phyloP scores from a whole-genome alignment of 108 stramenopile genomes.

The Discostella stelligeroides region DNA sequence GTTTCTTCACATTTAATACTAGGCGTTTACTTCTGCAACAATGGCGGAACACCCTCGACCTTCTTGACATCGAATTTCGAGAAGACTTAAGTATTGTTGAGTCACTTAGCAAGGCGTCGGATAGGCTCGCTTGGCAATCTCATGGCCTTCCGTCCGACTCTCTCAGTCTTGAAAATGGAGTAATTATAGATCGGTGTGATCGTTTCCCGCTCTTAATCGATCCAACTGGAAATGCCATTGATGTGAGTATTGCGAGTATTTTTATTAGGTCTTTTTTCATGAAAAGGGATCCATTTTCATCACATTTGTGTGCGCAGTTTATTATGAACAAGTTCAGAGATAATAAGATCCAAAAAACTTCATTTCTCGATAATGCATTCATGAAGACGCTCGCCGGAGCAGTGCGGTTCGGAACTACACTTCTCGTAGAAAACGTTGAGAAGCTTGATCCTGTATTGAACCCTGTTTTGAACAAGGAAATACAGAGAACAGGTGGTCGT shows the following conservation, averaged over 20 bases:
- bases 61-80: slow-evolving; percentile 87
- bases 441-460: slow-evolving; percentile 95
- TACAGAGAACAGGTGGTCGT: slow-evolving; percentile 95
- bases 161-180: slow-evolving; percentile 95
- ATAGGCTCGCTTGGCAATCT: slow-evolving; percentile 89
- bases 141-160: slow-evolving; percentile 92
- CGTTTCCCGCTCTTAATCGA: slow-evolving; percentile 98
- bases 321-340: slow-evolving; percentile 85
- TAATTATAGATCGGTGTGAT: slow-evolving; percentile 87
- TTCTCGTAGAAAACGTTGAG: slow-evolving; percentile 96
- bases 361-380: slow-evolving; percentile 97
- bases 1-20: slow-evolving; percentile 90
- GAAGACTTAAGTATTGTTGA: slow-evolving; percentile 88
- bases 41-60: slow-evolving; percentile 81
- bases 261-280: background rate
- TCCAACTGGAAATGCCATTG: slow-evolving; percentile 95
- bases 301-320: slow-evolving; percentile 43
- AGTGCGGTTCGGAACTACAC: slow-evolving; percentile 96
- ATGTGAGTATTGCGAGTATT: slow-evolving; percentile 10
- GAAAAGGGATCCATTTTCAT: too few relatives aligned
- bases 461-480: slow-evolving; percentile 95
- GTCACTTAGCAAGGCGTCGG: slow-evolving; percentile 86
- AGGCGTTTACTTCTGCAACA: slow-evolving; percentile 65
- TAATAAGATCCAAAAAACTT: slow-evolving; percentile 92
- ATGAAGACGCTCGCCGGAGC: slow-evolving; percentile 96